These are phyloP conservation scores for Cyberlindnera sargentensis DNA, from an alignment of 805 yeast species.

Conservation along the genomic window DNA sequence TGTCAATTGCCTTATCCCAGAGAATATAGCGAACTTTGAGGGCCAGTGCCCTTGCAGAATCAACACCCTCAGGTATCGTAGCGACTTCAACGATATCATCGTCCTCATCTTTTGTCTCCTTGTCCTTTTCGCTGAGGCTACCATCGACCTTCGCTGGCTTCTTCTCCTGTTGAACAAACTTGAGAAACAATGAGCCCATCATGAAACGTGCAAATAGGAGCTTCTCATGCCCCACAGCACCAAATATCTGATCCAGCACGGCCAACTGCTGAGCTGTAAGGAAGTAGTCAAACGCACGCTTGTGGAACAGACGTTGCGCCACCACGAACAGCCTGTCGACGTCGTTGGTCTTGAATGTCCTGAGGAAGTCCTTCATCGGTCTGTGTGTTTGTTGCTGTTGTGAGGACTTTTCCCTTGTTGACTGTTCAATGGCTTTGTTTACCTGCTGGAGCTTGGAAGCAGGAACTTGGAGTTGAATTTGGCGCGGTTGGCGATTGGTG, in stretches of 20 bases:
- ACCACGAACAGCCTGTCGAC: slow-evolving; percentile 17
- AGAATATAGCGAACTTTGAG: slow-evolving; percentile 59
- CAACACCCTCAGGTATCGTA: slow-evolving; percentile 33
- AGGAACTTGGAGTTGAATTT: too few relatives aligned
- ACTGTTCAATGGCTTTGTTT: too few relatives aligned
- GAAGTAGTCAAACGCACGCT: slow-evolving; percentile 39
- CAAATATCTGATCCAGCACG: slow-evolving; percentile 39
- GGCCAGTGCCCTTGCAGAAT: slow-evolving; percentile 49
- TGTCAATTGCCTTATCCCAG: slow-evolving; percentile 65
- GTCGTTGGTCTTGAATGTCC: slow-evolving; percentile 23
- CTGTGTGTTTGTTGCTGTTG: neutral
- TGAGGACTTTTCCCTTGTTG: neutral
- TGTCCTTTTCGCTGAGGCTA: slow-evolving; percentile 3
- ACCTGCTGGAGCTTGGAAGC: too few relatives aligned
- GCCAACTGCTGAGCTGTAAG: slow-evolving; percentile 50
- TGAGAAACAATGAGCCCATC: slow-evolving; percentile 25
- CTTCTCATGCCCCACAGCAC: slow-evolving; percentile 22
- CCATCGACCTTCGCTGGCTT: neutral
- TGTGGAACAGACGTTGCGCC: slow-evolving; percentile 20
- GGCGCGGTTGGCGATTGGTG: too few relatives aligned
- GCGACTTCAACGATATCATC: slow-evolving; percentile 34
- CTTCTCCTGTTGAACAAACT: slow-evolving; percentile 11
- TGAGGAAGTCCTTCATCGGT: slow-evolving; percentile 9
- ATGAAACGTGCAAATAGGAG: slow-evolving; percentile 40
- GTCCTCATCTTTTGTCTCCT: slow-evolving; percentile 26